Evolutionary conservation across 768 basidiomycete genomes (phyloP), one percentile per base, ranked within the genome.

Genomic region (Pleurotus citrinopileatus): DNA sequence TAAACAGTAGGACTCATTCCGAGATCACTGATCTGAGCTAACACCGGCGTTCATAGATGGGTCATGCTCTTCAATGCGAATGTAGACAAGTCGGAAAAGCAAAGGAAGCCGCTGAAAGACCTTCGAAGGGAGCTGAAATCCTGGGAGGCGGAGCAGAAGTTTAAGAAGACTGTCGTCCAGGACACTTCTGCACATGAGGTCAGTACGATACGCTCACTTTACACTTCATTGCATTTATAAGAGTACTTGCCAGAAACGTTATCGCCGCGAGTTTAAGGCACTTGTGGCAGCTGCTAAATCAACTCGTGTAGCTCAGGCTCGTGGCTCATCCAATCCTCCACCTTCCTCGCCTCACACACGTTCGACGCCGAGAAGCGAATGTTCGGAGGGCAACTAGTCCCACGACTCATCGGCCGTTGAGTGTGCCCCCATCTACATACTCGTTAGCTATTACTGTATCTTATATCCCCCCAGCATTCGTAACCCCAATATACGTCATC

Each of bases 21-120:
- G 20, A 19, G 17, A 8, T 8, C 45, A 19, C 34, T 25, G 32
- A 32, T 12, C 29, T 26, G 19, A 46, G 20, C 29, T 36, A 20
- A 26, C 42, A 29, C 8, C 45, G 52, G 9, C 38, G 25, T 52
- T 19, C 15, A 32, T 43, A 89, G 87, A 57, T 90, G 86, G 86
- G 76, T 86, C 0, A 82, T 82, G 68, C 63, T 85, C 37, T 84
- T 77, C 59, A 90, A 90, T 56, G 81, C 86, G 25, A 90, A 89
- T 63, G 71, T 87, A 7, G 88, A 90, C 67, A 79, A 78, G 58
- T 73, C 74, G 17, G 47, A 58, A 1, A 45, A 59, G 15, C 70
- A 76, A 42, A 75, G 84, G 25, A 80, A 79, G 61, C 72, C 71
- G 15, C 64, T 72, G 52, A 56, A 63, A 1, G 77, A 78, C 29